phyloP scores from a whole-genome alignment of 2,329 filamentous ascomycete genomes.

The Ceratocystis cubensis region DNA sequence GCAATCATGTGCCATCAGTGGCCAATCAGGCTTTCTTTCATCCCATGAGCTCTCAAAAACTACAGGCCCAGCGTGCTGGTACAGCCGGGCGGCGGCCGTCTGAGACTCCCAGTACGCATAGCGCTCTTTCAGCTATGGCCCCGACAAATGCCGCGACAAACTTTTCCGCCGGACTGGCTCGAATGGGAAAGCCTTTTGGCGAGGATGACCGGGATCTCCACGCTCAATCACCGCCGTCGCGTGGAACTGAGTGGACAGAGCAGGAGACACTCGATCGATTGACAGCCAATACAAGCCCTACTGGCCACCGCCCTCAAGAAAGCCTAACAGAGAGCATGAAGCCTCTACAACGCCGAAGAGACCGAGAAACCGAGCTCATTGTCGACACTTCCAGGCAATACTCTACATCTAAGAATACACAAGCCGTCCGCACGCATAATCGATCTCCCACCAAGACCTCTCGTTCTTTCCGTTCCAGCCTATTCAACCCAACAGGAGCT shows the following conservation, averaged over 20 bases:
- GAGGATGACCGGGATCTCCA: slow-evolving; percentile 40
- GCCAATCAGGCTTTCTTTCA: slow-evolving; percentile 86
- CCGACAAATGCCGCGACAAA: slow-evolving; percentile 14
- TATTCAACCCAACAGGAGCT: slow-evolving; percentile 45
- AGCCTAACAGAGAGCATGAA: slow-evolving; percentile 67
- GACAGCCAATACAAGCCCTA: slow-evolving; percentile 64
- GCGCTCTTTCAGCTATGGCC: slow-evolving; percentile 4
- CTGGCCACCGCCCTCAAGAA: slow-evolving; percentile 42
- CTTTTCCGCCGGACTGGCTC: slow-evolving; percentile 16
- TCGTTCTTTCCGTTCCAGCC: slow-evolving; percentile 63
- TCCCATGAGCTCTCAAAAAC: slow-evolving; percentile 89
- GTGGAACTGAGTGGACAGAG: slow-evolving; percentile 71
- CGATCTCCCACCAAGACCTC: slow-evolving; percentile 57
- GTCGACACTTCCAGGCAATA: slow-evolving; percentile 50
- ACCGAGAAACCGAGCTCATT: slow-evolving; percentile 35
- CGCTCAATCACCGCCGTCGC: slow-evolving; percentile 47
- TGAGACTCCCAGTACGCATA: slow-evolving; percentile 18
- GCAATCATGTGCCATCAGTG: slow-evolving; percentile 79
- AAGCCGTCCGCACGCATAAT: slow-evolving; percentile 24
- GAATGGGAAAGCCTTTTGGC: slow-evolving; percentile 25
- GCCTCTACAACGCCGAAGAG: slow-evolving; percentile 46
- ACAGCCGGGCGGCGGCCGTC: slow-evolving; percentile 12
- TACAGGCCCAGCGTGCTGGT: slow-evolving; percentile 68
- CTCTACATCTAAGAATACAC: slow-evolving; percentile 27
- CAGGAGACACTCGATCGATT: slow-evolving; percentile 56